phyloP scores from a whole-genome alignment of 306 rosid genomes.

The Heteromeles arbutifolia region DNA sequence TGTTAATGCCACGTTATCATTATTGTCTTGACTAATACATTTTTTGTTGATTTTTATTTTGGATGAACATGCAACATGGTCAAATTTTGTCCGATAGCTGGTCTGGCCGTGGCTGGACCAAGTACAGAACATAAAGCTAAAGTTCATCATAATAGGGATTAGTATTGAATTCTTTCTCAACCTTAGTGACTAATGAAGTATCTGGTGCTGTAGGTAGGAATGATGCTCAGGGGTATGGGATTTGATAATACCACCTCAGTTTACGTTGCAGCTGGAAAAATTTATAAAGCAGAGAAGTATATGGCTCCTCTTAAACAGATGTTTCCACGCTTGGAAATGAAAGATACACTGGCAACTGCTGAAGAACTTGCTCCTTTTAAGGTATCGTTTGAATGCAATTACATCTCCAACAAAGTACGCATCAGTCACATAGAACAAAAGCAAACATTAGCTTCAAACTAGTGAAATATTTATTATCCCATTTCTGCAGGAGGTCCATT shows the following conservation, averaged over 20 bases:
- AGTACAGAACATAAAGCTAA: neutral
- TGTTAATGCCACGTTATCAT: neutral
- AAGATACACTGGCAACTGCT: constrained; percentile 63
- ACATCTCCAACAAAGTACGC: neutral
- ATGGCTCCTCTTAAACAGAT: constrained; percentile 94
- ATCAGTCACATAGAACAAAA: constrained; percentile 18
- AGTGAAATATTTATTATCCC: constrained; percentile 14
- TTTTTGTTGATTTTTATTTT: neutral
- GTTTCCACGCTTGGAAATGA: constrained; percentile 88
- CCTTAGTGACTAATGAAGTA: constrained; percentile 2
- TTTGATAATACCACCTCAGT: constrained; percentile 80
- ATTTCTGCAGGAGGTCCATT: neutral
- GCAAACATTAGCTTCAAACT: constrained; percentile 1
- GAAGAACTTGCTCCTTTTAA: constrained; percentile 80
- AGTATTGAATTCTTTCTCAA: neutral
- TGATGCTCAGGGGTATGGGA: constrained; percentile 99
- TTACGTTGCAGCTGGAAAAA: constrained; percentile 86
- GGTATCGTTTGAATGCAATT: constrained; percentile 41
- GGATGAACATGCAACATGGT: neutral
- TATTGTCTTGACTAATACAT: neutral
- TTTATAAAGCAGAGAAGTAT: constrained; percentile 73
- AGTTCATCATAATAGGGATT: neutral
- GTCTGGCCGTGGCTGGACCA: neutral
- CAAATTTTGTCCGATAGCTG: neutral
- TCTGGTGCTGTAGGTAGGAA: constrained; percentile 64